phyloP scores from a whole-genome alignment of 1,139 yeast species.

The Kodamaea ohmeri region DNA sequence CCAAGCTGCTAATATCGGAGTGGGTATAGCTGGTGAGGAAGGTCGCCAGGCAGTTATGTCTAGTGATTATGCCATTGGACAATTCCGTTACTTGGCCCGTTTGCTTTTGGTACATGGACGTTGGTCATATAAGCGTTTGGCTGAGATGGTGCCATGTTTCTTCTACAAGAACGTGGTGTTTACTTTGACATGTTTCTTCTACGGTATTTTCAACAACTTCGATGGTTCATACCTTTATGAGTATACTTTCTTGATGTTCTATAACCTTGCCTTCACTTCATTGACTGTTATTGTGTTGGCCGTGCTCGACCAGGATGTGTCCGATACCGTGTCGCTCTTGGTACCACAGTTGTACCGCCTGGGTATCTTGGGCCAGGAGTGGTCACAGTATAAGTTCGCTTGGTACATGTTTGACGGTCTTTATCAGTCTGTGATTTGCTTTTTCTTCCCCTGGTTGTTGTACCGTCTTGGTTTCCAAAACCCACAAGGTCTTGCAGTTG shows the following conservation, averaged over 20 bases:
- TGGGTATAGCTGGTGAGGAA: constrained; percentile 69
- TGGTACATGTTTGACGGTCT: constrained; percentile 61
- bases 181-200: constrained; percentile 62
- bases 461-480: constrained; percentile 46
- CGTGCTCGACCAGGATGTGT: constrained; percentile 60
- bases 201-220: constrained; percentile 53
- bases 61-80: constrained; percentile 65
- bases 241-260: constrained; percentile 62
- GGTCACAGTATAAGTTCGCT: constrained; percentile 51
- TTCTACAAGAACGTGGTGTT: constrained; percentile 62
- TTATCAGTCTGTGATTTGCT: constrained; percentile 55
- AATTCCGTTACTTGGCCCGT: constrained; percentile 55
- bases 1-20: constrained; percentile 64
- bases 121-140: constrained; percentile 62
- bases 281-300: constrained; percentile 60
- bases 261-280: constrained; percentile 63
- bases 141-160: constrained; percentile 65
- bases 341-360: constrained; percentile 59
- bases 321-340: constrained; percentile 52
- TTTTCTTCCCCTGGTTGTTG: constrained; percentile 54
- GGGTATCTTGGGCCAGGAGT: constrained; percentile 53
- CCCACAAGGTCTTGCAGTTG: constrained; percentile 49
- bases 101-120: constrained; percentile 59
- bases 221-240: constrained; percentile 64
- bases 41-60: constrained; percentile 70